Evolutionary conservation across 2,329 filamentous ascomycete species (phyloP), one percentile per base, ranked within the genome.

Genomic region (Ambrosiella xylebori): DNA sequence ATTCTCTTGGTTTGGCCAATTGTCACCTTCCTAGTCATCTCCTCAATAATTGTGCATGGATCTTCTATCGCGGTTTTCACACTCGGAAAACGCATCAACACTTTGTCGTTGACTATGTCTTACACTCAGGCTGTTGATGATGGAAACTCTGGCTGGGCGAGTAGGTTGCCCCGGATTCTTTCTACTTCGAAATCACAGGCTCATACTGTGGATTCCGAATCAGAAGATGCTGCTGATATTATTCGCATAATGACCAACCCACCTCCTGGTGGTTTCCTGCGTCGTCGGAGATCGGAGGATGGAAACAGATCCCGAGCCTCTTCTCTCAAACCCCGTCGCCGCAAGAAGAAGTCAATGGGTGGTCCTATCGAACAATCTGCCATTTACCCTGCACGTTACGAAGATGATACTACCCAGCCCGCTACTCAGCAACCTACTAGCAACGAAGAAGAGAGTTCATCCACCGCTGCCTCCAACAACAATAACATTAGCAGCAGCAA

Each of bases 61-160:
- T 97, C 93, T n/a, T 97, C 93, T 0, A 86, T 98, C 64, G 93
- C 93, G 4, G 93, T 98, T 7, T 98, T 98, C 65, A 97, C 93
- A 0, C 80, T 98, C 1, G 93, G 93, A 65, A 98, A 97, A 71
- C 90, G 87, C 61, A 98, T 98, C 78, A 97, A 97, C 72, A 97
- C 93, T 0, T 73, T 98, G 63, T 90, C 88, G 0, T 76, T 98
- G 61, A 96, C 93, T 58, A 87, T 98, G 80, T 96, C 93, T 0
- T 98, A 97, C 72, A 98, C 93, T 0, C 81, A 85, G 61, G 89
- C 84, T 15, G 86, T 86, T 55, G 91, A 95, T 58, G 88, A 95
- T 40, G 44, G n/a, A 15, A 88, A 89, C 0, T 86, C 89, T 1
- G 82, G 82, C 1, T 98, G 93, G 93, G 95, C 97, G 86, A 93